These are phyloP conservation scores for Lentithecium fluviatile DNA, from an alignment of 495 filamentous ascomycete species.

Conservation along the genomic window DNA sequence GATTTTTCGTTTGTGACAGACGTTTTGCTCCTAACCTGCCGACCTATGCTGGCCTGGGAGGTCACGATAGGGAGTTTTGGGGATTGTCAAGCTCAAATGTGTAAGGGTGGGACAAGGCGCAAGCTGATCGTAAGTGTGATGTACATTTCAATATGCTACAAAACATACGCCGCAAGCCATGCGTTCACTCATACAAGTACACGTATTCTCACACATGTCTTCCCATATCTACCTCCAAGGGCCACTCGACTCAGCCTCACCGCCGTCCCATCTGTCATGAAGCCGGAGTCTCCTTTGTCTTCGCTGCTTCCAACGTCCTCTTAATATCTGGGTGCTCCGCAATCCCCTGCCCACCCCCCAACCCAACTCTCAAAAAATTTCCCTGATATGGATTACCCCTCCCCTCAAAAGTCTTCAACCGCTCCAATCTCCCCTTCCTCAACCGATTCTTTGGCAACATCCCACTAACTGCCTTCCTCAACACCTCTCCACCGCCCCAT, in stretches of 20 bases:
- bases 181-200: constrained; percentile 1
- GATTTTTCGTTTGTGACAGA: too few species aligned
- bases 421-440: constrained; percentile 77
- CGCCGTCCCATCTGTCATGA: neutral
- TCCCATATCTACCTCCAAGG: neutral
- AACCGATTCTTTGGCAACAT: constrained; percentile 98
- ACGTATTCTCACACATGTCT: constrained; percentile 3
- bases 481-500: constrained; percentile 89
- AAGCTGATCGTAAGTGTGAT: neutral
- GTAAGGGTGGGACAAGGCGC: too few species aligned
- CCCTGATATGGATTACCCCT: constrained; percentile 84
- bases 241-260: too few species aligned
- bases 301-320: constrained; percentile 34
- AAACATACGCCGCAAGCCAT: neutral
- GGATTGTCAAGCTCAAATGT: too few species aligned
- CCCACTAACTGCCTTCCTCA: constrained; percentile 86
- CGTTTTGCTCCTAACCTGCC: too few species aligned
- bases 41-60: too few species aligned
- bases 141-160: constrained; percentile 15
- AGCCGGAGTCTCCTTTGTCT: neutral
- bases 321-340: constrained; percentile 49
- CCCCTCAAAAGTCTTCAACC: constrained; percentile 94
- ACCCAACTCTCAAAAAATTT: constrained; percentile 70
- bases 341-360: constrained; percentile 36
- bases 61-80: too few species aligned